Evolutionary conservation across 2,329 filamentous ascomycete species (phyloP), one percentile per base, ranked within the genome.

Genomic region (Stagonosporopsis cucurbitacearum): DNA sequence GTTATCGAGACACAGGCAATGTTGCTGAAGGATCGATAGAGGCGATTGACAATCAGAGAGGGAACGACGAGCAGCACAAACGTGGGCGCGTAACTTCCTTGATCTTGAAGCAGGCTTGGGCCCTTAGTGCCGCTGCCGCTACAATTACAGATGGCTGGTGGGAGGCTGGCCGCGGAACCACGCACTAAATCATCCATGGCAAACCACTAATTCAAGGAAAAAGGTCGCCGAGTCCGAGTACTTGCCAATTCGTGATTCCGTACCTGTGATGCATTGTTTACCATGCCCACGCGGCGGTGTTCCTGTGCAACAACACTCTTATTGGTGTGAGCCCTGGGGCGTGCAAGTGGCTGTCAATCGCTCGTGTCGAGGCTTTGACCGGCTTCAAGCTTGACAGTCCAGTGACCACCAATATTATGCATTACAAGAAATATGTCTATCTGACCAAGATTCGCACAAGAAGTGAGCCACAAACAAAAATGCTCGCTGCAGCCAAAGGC

Each of bases 81-180:
- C 37, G 48, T 42, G n/a, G 32, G 40, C 23, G 36, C 26, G 32
- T 32, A 56, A 17, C 13, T 51, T 43, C 33, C 42, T 30, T 56
- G 32, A 40, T 41, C 36, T 51, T 42, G 36, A 20, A 37, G 47
- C 47, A 56, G 37, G 42, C 32, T 20, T 39, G 30, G 43, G 47
- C 37, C 37, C 28, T 35, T 50, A 56, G 53, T 56, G 47, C 42
- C 46, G 53, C 52, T 56, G 47, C 42, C 46, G 53, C 53, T 50
- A 42, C 46, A 48, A 47, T 56, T 51, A 26, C n/a, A 19, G 53
- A 56, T 51, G 53, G 53, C 53, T 56, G 53, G 50, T 32, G 47
- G 26, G 53, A 56, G 53, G 53, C 47, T 56, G 53, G 53, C 53
- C 47, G 47, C 53, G 47, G 47, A 33, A 47, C 47, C 47, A 36